Base-by-base conservation (phyloP, 1,139 yeast species). In the Nakaseomyces bracarensis region DNA sequence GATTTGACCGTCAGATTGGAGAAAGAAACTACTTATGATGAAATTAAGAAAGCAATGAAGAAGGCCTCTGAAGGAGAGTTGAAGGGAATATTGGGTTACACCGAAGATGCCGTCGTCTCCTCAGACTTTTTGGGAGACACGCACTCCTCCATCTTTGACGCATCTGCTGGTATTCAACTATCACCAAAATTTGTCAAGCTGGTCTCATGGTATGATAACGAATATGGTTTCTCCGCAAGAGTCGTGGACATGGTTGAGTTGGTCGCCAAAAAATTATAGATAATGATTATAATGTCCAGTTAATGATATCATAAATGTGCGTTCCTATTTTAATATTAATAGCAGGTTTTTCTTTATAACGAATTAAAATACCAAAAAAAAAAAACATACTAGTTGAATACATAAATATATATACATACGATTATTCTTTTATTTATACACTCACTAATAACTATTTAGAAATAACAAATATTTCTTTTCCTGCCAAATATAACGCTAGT, bases 161-260 rank as follows among this genome's bases (percentile, higher is more conserved):
- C 84, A 54, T 72, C 77, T 69, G 93, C 40, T 53, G 91, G 91
- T 76, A 79, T 82, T 72, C 75, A 78, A 67, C 74, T 82, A 69
- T 79, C 87, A 58, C 86, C 87, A 67, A 79, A 81, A 57, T 82
- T 82, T 69, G 89, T 82, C 67, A 82, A 82, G 74, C 74, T 82
- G 70, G 72, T 82, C 65, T 73, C 91, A 50, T 82, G 93, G 93
- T 82, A 82, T 77, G 93, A 82, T 70, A 82, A 82, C 71, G 93
- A 82, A 71, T 82, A 69, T 72, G 91, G 91, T 71, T 82, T 82
- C 81, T 80, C 89, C 60, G 79, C 87, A 74, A 80, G 91, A 79
- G 91, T 82, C 59, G 89, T 82, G 55, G 91, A 82, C 72, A 75
- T 82, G 68, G 75, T 82, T 64, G 76, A 80, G 71, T 82, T 30